Percentiles rank a stretch among this genome's conserved stretches.
Evolutionary conservation across 768 basidiomycete species (phyloP).

Genomic region (Collybia nuda): DNA sequence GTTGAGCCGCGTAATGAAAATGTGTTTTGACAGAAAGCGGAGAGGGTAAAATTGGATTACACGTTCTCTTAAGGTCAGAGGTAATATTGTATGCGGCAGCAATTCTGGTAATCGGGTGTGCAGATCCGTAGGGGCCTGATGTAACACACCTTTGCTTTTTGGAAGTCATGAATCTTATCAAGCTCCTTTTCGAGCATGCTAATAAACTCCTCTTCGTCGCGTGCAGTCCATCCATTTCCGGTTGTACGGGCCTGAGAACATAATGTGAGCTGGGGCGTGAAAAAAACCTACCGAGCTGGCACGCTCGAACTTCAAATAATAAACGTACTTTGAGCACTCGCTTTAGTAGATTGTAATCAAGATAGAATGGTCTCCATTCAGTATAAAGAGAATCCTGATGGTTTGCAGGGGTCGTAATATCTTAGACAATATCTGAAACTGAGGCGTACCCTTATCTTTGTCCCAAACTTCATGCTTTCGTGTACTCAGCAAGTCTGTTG

Average conservation of each 20-base stretch:
- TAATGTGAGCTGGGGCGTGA: conserved; percentile 5
- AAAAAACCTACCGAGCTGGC: neutral
- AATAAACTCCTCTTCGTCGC: conserved; percentile 84
- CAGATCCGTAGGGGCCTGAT: conserved; percentile 1
- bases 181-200: conserved; percentile 79
- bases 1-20: neutral
- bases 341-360: conserved; percentile 88
- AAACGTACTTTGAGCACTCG: conserved; percentile 77
- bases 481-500: neutral
- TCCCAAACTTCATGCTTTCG: conserved; percentile 73
- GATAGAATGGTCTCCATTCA: conserved; percentile 90
- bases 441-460: conserved; percentile 51
- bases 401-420: neutral
- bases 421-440: neutral
- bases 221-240: conserved; percentile 62
- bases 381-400: conserved; percentile 77
- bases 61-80: neutral
- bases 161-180: conserved; percentile 93
- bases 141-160: conserved; percentile 72
- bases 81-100: neutral
- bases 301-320: neutral
- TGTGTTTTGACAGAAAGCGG: too few species aligned
- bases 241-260: conserved; percentile 39
- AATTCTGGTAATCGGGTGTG: neutral
- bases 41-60: too few species aligned